Evolutionary conservation across 208 protist species (phyloP).

Genomic region (Leishmania braziliensis): DNA sequence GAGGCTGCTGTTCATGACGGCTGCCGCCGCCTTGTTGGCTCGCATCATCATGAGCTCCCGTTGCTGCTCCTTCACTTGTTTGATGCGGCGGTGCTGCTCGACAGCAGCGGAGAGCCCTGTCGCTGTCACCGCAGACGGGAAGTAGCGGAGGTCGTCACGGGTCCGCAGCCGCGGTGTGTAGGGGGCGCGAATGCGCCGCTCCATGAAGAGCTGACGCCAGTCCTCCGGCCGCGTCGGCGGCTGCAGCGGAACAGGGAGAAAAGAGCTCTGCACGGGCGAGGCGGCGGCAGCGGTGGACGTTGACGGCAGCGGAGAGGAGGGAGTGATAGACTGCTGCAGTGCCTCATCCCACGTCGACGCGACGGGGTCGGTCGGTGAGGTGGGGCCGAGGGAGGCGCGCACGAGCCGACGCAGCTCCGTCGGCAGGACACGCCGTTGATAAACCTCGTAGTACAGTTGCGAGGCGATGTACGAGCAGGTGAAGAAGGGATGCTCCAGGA

Average conservation of each 20-base stretch:
- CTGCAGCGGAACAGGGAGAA: conserved; percentile 4
- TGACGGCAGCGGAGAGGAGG: not conserved
- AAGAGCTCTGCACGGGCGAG: not conserved
- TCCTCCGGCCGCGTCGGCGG: conserved; percentile 47
- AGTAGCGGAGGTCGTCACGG: conserved; percentile 86
- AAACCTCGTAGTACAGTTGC: conserved; percentile 70
- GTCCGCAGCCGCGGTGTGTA: conserved; percentile 76
- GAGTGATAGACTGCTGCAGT: not conserved
- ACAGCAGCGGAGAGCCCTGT: conserved; percentile 63
- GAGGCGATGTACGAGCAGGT: conserved; percentile 73
- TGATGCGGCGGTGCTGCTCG: conserved; percentile 70
- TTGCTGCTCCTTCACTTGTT: conserved; percentile 48
- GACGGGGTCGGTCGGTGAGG: conserved; percentile 7
- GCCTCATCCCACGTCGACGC: conserved; percentile 1
- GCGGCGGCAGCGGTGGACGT: not conserved
- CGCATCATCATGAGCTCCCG: conserved; percentile 35
- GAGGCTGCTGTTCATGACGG: conserved; percentile 12
- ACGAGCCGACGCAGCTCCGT: conserved; percentile 10
- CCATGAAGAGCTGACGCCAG: conserved; percentile 73
- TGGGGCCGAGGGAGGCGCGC: not conserved
- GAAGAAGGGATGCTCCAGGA: conserved; percentile 91
- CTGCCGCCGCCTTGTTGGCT: conserved; percentile 13
- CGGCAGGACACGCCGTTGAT: conserved; percentile 26
- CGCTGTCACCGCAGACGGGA: conserved; percentile 80
- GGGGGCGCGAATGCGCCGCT: conserved; percentile 42